Base-by-base conservation (phyloP, 176 grass and related monocot genomes). In the Thinopyrum elongatum region DNA sequence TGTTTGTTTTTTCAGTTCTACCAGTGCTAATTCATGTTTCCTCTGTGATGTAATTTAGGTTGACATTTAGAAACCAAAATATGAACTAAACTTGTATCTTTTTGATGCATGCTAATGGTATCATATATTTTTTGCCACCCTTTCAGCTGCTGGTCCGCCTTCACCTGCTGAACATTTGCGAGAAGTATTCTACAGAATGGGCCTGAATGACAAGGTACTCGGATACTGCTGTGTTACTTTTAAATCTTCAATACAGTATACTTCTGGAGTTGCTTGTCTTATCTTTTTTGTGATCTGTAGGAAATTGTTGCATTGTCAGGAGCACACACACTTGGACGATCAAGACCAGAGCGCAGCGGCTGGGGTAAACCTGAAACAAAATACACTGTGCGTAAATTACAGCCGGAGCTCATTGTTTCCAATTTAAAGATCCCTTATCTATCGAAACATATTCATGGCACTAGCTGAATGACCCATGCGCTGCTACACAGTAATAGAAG, bases 341-440 rank as follows among this genome's bases (percentile, higher is more conserved):
- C 96, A 15, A 95, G 88, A 87, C 91, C 92, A 77, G 96, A 98
- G 39, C 91, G 96, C 27, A 98, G 96, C 41, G 96, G 96, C 36
- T 98, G 96, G 96, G 96, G 93, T 79, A 95, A 98, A 90, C 86
- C 90, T 63, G 96, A 93, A 92, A 94, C 96, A n/a, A 95, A 95
- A 69, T 95, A 95, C 86, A 98, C 93, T 28, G 96, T 98, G 80
- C 68, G 91, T 89, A 78, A 89, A 49, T 49, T 63, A 70, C 70
- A 82, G 21, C 12, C 59, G 21, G 66, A 58, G 39, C 64, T 83
- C 22, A 35, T 33, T 79, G 27, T 42, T 29, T 6, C 38, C 15
- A 57, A 66, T 78, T 83, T 46, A 26, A 73, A 44, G 70, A 46
- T 44, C 15, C 70, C 70, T 72, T 25, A 42, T 25, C 2, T 46